Evolutionary conservation across 148 eudicot species (phyloP).

Genomic region (Spergularia marina): DNA sequence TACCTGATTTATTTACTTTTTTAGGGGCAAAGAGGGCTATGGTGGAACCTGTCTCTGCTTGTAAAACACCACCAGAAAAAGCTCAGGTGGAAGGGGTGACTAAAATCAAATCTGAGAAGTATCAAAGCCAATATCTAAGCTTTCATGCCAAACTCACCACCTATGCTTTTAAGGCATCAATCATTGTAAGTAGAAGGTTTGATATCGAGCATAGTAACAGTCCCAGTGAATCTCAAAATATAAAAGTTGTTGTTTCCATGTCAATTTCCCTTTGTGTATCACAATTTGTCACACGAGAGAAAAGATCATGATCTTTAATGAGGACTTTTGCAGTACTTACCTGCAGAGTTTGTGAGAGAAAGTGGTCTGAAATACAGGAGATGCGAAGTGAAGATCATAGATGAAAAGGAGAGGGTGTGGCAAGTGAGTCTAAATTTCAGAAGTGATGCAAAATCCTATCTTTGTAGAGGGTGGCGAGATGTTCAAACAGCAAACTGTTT

Average conservation of each 20-base stretch:
- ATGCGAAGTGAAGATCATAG: constrained; percentile 1
- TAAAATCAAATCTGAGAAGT: not conserved
- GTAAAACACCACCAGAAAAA: not conserved
- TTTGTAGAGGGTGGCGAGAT: not conserved
- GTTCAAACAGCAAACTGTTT: constrained; percentile 6
- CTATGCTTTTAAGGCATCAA: not conserved
- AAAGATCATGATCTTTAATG: not conserved
- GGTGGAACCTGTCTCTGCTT: not conserved
- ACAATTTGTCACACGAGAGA: not conserved
- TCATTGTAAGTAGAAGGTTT: constrained; percentile 2
- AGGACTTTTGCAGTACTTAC: constrained; percentile 9
- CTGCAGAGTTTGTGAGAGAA: not conserved
- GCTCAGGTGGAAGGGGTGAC: constrained; percentile 1
- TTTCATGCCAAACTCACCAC: not conserved
- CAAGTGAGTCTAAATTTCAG: not conserved
- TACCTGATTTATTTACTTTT: not conserved
- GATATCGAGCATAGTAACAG: not conserved
- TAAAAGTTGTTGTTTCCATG: not conserved
- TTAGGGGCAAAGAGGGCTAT: not conserved
- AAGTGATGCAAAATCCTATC: not conserved
- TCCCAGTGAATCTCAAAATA: not conserved
- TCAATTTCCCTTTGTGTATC: not conserved
- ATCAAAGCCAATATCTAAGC: not conserved
- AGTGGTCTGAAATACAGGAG: not conserved
- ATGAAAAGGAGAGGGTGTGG: constrained; percentile 12